phyloP scores from a whole-genome alignment of 768 basidiomycete species.

The Collybiopsis luxurians region DNA sequence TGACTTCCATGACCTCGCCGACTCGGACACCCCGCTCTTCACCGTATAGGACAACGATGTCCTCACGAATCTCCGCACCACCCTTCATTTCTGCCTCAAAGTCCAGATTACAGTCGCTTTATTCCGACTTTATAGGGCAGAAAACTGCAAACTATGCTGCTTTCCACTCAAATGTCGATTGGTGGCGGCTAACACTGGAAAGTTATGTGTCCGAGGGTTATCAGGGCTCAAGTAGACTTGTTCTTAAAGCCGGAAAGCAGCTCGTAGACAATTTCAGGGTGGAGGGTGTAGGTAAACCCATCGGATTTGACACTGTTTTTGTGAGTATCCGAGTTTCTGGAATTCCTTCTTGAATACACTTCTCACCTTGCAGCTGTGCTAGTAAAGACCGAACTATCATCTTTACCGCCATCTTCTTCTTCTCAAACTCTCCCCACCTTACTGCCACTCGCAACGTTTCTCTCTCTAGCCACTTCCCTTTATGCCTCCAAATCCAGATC shows the following conservation, averaged over 20 bases:
- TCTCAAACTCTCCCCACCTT: conserved; percentile 21
- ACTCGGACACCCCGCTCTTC: conserved; percentile 3
- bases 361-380: conserved; percentile 1
- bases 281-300: conserved; percentile 72
- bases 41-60: not conserved
- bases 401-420: conserved; percentile 20
- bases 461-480: conserved; percentile 55
- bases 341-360: not conserved
- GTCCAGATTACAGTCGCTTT: conserved; percentile 72
- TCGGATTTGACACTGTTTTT: conserved; percentile 67
- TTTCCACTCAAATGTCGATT: conserved; percentile 76
- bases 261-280: conserved; percentile 61
- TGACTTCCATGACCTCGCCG: not conserved
- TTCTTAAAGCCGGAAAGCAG: conserved; percentile 52
- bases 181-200: conserved; percentile 80
- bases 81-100: conserved; percentile 47
- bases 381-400: conserved; percentile 60
- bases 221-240: conserved; percentile 53
- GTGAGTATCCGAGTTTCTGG: conserved; percentile 43
- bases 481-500: conserved; percentile 59
- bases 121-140: conserved; percentile 84
- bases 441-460: conserved; percentile 52
- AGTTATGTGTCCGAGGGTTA: conserved; percentile 56
- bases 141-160: conserved; percentile 82
- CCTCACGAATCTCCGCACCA: conserved; percentile 27